Base-by-base conservation (phyloP, 2,329 filamentous ascomycete genomes). In the Fusarium begoniae region DNA sequence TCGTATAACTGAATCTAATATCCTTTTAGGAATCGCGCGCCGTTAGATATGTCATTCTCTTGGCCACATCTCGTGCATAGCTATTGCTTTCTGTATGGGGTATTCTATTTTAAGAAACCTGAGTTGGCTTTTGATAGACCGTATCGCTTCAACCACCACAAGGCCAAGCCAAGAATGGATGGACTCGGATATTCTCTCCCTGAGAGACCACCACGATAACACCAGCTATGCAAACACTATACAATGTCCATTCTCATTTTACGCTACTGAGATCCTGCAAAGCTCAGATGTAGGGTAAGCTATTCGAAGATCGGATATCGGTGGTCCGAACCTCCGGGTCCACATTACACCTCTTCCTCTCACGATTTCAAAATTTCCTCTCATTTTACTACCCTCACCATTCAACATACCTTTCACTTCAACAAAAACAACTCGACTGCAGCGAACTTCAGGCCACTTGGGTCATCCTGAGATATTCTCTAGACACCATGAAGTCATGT, bases 321-420 rank as follows among this genome's bases (percentile, higher is more conserved):
- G 41, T 30, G 37, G 28, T 55, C 61, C 65, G 72, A 32, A 32
- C 12, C 9, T 64, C 73, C 61, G 70, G 54, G 13, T 32, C 74
- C 70, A 75, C 67, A 47, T 18, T 14, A 8, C 18, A 48, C 38
- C 51, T 58, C 54, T 53, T 18, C 35, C 24, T 48, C 30, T 65
- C 40, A 13, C 37, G 12, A 60, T 48, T 24, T 57, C 22, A 56
- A 61, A 59, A 44, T 43, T 30, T 26, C 24, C 35, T 51, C 20
- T 10, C n/a, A 40, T 35, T 38, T 56, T 28, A 24, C 9, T 54
- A 13, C 35, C 40, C 26, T 9, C 32, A 30, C 38, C 2, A 54
- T 28, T n/a, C 10, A 37, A 35, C 54, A 54, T 62, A 38, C 12
- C 13, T 53, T 26, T 3, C 50, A 15, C 2, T 55, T 17, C 11